Evolutionary conservation across 192 early-diverging fungal species (phyloP), one percentile per base, ranked within the genome.

Genomic region (Chytriomyces hyalinus): DNA sequence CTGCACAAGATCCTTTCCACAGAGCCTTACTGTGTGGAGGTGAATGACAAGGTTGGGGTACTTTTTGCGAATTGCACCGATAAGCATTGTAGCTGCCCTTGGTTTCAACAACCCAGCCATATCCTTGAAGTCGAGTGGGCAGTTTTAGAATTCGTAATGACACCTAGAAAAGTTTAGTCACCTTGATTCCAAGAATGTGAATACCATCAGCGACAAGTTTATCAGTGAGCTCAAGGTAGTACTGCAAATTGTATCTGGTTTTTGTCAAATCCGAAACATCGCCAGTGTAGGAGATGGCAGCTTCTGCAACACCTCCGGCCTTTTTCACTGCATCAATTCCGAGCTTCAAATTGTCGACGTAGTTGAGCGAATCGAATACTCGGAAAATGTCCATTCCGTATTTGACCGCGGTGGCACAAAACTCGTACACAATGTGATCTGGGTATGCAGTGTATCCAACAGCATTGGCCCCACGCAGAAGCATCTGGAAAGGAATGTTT

Each of bases 401-500:
- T 76, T 92, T 73, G 15, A 72, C 77, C 64, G 97, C 97, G 80
- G 93, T 94, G 80, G 90, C 92, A 84, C 95, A 97, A 85, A 98
- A 98, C 75, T 95, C 96, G 75, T 95, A 97, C 24, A 98, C 92
- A 47, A 98, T 91, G 76, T 98, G 97, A 85, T 98, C 97, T 5
- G 97, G 97, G 79, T 98, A 98, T 57, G 92, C 93, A 59, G 95
- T 98, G 86, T 97, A 97, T 22, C 97, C 97, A 26, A 98, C 97
- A 46, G 96, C 97, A 70, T 98, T 98, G 59, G 97, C 97, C 62
- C 97, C 97, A 81, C 97, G 93, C 72, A 98, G 91, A 64, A 98
- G 88, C 97, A 98, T 98, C 85, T 96, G 95, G 90, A 98, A 98
- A 15, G 97, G 97, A 82, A 98, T 90, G 84, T 97, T 97, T 79